Percentiles rank a stretch among this genome's conserved stretches.
Evolutionary conservation across 495 filamentous ascomycete genomes (phyloP).

Genomic region (Trichoderma erinaceum): DNA sequence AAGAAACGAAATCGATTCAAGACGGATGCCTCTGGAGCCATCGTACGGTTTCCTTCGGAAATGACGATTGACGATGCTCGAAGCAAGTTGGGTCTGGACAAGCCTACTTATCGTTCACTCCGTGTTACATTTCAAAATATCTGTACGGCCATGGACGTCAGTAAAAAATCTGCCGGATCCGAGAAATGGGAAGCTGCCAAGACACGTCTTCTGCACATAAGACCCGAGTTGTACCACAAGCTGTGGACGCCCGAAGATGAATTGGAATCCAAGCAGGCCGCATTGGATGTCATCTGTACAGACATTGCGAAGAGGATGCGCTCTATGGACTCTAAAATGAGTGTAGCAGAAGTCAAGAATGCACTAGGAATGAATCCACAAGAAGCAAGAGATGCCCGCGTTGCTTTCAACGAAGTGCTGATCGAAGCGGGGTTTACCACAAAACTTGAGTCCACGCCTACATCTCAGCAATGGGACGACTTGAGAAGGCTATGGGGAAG

Average conservation of each 20-base stretch:
- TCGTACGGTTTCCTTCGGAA: slow-evolving; percentile 67
- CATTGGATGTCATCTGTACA: slow-evolving; percentile 71
- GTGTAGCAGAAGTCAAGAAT: slow-evolving; percentile 67
- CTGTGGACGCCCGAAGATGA: slow-evolving; percentile 32
- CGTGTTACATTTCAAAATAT: slow-evolving; percentile 64
- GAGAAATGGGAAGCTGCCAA: slow-evolving; percentile 70
- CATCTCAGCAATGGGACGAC: slow-evolving; percentile 55
- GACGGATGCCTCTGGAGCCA: slow-evolving; percentile 58
- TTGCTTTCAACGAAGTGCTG: slow-evolving; percentile 60
- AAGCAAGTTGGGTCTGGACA: slow-evolving; percentile 58
- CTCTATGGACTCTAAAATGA: slow-evolving; percentile 54
- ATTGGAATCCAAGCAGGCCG: slow-evolving; percentile 39
- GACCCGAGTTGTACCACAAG: slow-evolving; percentile 54
- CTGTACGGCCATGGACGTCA: slow-evolving; percentile 56
- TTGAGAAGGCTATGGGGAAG: slow-evolving; percentile 64
- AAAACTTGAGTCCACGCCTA: slow-evolving; percentile 63
- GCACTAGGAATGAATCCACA: slow-evolving; percentile 66
- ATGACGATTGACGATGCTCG: slow-evolving; percentile 78
- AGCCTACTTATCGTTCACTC: slow-evolving; percentile 53
- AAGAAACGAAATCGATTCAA: slow-evolving; percentile 69
- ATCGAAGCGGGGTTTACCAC: slow-evolving; percentile 65
- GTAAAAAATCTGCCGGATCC: slow-evolving; percentile 70
- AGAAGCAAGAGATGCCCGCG: slow-evolving; percentile 58
- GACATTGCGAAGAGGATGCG: slow-evolving; percentile 79
- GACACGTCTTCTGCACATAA: slow-evolving; percentile 59